These are phyloP conservation scores for Epichloe amarillans DNA, from an alignment of 2,329 filamentous ascomycete species.

Conservation along the genomic window DNA sequence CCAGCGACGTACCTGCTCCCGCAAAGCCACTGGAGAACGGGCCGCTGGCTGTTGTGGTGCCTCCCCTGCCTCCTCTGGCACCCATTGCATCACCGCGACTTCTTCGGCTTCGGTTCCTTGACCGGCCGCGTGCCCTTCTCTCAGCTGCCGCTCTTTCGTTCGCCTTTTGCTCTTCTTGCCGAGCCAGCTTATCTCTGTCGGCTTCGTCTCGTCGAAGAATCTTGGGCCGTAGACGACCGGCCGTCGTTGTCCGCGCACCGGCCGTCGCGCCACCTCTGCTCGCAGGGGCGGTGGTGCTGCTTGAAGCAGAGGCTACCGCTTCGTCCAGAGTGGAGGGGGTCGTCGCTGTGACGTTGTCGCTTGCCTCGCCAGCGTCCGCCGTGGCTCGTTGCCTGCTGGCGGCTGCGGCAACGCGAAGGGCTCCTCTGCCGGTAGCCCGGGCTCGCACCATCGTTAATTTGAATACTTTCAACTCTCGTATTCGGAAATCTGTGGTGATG, in stretches of 20 bases:
- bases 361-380: slow-evolving; percentile 14
- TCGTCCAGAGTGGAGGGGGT: slow-evolving; percentile 9
- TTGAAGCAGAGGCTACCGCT: slow-evolving; percentile 9
- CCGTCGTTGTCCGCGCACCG: slow-evolving; percentile 21
- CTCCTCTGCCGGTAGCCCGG: slow-evolving; percentile 19
- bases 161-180: slow-evolving; percentile 30
- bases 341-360: slow-evolving; percentile 10
- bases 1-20: slow-evolving; percentile 10
- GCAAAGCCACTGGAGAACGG: slow-evolving; percentile 23
- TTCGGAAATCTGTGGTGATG: background rate
- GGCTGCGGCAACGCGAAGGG: slow-evolving; percentile 18
- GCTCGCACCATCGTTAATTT: slow-evolving; percentile 19
- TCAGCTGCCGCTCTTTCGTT: slow-evolving; percentile 27
- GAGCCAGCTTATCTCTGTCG: slow-evolving; percentile 33
- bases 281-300: slow-evolving; percentile 11
- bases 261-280: slow-evolving; percentile 22
- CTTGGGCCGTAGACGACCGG: slow-evolving; percentile 33
- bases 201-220: slow-evolving; percentile 36
- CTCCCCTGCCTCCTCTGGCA: slow-evolving; percentile 23
- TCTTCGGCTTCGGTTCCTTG: slow-evolving; percentile 27
- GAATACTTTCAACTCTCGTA: background rate
- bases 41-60: slow-evolving; percentile 23
- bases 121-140: slow-evolving; percentile 24
- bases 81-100: slow-evolving; percentile 33
- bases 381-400: slow-evolving; percentile 9